Conservation (phyloP, 805 yeast species). For the Blastobotrys robertii region DNA sequence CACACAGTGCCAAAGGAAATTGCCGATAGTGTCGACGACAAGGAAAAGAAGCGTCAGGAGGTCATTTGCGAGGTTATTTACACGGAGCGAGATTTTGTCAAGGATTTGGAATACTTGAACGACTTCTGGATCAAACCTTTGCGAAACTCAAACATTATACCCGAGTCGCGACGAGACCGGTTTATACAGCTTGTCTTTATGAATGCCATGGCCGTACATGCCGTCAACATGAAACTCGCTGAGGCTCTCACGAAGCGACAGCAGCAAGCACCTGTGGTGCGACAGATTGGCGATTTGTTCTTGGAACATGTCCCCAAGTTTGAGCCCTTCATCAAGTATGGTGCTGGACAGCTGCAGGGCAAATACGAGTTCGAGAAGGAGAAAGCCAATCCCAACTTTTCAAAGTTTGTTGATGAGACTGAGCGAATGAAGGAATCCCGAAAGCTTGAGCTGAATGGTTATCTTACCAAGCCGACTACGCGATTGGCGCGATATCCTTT, state of each 20-base stretch:
- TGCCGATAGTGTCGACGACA: constrained; percentile 68
- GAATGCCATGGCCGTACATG: constrained; percentile 77
- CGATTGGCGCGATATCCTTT: constrained; percentile 92
- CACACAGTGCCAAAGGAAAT: constrained; percentile 77
- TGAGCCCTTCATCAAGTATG: constrained; percentile 87
- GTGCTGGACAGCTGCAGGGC: constrained; percentile 92
- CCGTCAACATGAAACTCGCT: constrained; percentile 73
- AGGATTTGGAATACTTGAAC: constrained; percentile 83
- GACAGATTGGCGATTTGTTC: constrained; percentile 78
- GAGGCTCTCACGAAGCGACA: constrained; percentile 86
- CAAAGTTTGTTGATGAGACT: constrained; percentile 87
- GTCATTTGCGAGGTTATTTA: constrained; percentile 87
- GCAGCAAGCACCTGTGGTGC: constrained; percentile 73
- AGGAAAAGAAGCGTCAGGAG: constrained; percentile 88
- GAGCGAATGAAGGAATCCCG: constrained; percentile 77
- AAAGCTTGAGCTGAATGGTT: constrained; percentile 85
- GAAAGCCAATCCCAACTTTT: constrained; percentile 81
- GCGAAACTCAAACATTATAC: constrained; percentile 76
- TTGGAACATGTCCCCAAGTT: constrained; percentile 75
- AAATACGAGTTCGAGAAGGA: constrained; percentile 93
- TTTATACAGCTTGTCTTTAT: constrained; percentile 88
- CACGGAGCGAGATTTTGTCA: constrained; percentile 91
- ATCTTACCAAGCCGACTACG: constrained; percentile 89
- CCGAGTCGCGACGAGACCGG: constrained; percentile 80
- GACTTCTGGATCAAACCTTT: constrained; percentile 92